Evolutionary conservation across 768 basidiomycete species (phyloP).

Genomic region (Mycena capillaripes): DNA sequence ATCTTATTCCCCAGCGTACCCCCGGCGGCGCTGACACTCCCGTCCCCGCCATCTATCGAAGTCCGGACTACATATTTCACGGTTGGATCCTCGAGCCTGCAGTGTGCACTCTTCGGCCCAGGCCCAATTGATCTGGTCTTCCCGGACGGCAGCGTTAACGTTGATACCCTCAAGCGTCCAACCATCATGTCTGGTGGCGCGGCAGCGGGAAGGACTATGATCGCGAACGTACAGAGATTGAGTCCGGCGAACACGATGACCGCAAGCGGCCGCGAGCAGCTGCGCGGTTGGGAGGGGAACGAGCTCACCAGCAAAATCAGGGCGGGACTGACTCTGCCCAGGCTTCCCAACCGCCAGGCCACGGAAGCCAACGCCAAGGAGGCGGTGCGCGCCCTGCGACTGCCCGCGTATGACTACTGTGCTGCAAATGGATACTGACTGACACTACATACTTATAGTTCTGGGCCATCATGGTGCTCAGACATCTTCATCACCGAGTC

Average conservation of each 20-base stretch:
- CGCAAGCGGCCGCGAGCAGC: slow-evolving; percentile 17
- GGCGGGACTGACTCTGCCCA: slow-evolving; percentile 50
- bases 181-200: slow-evolving; percentile 70
- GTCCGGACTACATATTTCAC: too few relatives aligned
- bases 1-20: too few relatives aligned
- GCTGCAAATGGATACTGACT: not conserved
- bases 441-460: slow-evolving; percentile 56
- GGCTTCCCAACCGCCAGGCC: slow-evolving; percentile 82
- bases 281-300: slow-evolving; percentile 50
- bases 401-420: slow-evolving; percentile 69
- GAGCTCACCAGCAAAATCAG: slow-evolving; percentile 84
- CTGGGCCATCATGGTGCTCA: slow-evolving; percentile 91
- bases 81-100: too few relatives aligned
- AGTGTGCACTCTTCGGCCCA: too few relatives aligned
- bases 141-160: too few relatives aligned
- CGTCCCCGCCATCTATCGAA: too few relatives aligned
- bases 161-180: too few relatives aligned
- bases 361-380: slow-evolving; percentile 85
- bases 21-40: too few relatives aligned
- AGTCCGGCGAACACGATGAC: slow-evolving; percentile 26
- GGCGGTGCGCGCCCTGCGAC: slow-evolving; percentile 87
- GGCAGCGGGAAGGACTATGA: slow-evolving; percentile 56
- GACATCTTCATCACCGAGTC: slow-evolving; percentile 80
- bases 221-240: slow-evolving; percentile 51
- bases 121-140: too few relatives aligned